A percentile compares a stretch with the other conserved stretches of the same genome.
Evolutionary conservation across 352 stramenopile genomes (phyloP).

Genomic region (Phytophthora syringae): DNA sequence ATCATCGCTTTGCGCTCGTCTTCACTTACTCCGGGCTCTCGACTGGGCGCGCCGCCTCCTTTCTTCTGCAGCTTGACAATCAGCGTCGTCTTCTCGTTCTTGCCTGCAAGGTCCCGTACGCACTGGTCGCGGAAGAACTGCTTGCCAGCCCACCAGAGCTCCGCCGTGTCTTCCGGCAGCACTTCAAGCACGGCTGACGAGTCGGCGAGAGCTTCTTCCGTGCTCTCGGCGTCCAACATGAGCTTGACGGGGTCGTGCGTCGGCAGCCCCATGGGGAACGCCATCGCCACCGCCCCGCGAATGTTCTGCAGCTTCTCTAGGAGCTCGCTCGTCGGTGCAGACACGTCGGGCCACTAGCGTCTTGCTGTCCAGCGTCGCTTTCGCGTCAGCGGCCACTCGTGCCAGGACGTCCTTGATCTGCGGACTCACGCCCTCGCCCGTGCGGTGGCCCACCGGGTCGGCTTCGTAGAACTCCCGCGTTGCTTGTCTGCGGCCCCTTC

Average conservation of each 20-base stretch:
- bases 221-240: slow-evolving; percentile 78
- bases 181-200: slow-evolving; percentile 81
- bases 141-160: slow-evolving; percentile 96
- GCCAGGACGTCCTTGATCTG: slow-evolving; percentile 83
- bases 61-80: slow-evolving; percentile 93
- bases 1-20: slow-evolving; percentile 98
- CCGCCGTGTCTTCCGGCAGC: slow-evolving; percentile 81
- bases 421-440: slow-evolving; percentile 86
- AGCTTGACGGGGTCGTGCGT: slow-evolving; percentile 88
- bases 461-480: slow-evolving; percentile 83
- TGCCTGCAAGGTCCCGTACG: slow-evolving; percentile 91
- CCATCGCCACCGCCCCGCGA: slow-evolving; percentile 91
- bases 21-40: slow-evolving; percentile 89
- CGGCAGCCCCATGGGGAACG: slow-evolving; percentile 96
- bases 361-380: slow-evolving; percentile 72
- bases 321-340: slow-evolving; percentile 62
- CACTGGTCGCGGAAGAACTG: slow-evolving; percentile 93
- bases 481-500: slow-evolving; percentile 50
- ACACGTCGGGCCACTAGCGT: slow-evolving; percentile 75
- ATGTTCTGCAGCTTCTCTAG: slow-evolving; percentile 95
- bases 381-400: slow-evolving; percentile 78
- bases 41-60: slow-evolving; percentile 85
- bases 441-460: slow-evolving; percentile 88
- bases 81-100: slow-evolving; percentile 96
- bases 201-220: slow-evolving; percentile 65